Percentiles rank a stretch among this genome's conserved stretches.
These are phyloP conservation scores for Populus hybrid DNA, from an alignment of 441 rosid species.

Conservation along the genomic window DNA sequence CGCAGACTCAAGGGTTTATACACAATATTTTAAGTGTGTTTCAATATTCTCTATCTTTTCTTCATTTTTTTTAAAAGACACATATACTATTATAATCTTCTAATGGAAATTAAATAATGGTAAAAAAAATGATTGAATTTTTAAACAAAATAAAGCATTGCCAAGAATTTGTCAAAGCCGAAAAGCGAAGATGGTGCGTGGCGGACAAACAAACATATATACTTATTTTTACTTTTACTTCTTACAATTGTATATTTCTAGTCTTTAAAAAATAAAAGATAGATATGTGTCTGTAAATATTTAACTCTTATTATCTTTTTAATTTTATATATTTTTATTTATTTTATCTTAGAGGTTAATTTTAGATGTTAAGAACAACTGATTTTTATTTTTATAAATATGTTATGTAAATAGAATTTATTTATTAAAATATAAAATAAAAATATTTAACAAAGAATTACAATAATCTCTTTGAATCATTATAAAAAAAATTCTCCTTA, in stretches of 20 bases:
- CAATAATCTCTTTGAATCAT: background rate
- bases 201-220: background rate
- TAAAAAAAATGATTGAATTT: background rate
- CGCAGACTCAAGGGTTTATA: constrained; percentile 23
- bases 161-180: background rate
- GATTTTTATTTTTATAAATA: no score
- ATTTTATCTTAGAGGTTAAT: background rate
- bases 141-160: background rate
- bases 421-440: no score
- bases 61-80: background rate
- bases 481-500: background rate
- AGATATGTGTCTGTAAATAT: no score
- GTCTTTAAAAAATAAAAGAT: no score
- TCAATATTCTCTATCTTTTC: no score
- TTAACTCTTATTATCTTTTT: no score
- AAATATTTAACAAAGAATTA: no score
- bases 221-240: background rate
- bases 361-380: no score
- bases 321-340: no score
- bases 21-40: background rate
- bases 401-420: background rate
- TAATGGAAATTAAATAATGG: background rate
- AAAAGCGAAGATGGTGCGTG: background rate
- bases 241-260: no score
- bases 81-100: no score